Base-by-base conservation (phyloP, 768 basidiomycete genomes). In the Sutorius australiensis region DNA sequence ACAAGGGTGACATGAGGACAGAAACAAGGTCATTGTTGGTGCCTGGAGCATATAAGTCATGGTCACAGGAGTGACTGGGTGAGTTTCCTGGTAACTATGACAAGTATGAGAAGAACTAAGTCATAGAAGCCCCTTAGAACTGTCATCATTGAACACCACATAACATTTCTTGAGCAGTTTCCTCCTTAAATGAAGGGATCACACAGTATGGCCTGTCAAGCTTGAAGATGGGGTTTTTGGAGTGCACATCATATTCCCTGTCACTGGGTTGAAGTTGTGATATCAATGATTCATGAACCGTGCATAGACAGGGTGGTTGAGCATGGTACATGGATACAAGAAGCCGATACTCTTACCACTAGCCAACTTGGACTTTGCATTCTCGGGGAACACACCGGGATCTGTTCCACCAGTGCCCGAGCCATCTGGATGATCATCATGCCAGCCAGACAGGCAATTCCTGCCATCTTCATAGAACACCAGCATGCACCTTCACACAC, bases 381-480 rank as follows among this genome's bases (percentile, higher is more conserved):
- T 92, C 72, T 98, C 97, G 3, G 97, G 97, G 71, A 99, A 99
- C 12, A 93, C 83, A 3, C 92, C 93, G 5, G 97, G 50, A 99
- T 94, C 72, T 97, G 92, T 62, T 99, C 97, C 19, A 99, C 97
- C 30, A 98, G 80, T 53, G 94, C 87, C 34, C 97, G 84, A 13
- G 97, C 95, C 92, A 99, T 95, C 68, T 99, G 95, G 61, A 99
- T 99, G 74, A 99, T 98, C 7, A 83, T 91, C 17, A 97, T 94
- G 37, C 97, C 97, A 0, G 97, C 98, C 48, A 98, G 76, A 73
- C 97, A 99, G 12, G 97, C 98, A 57, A 99, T 98, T 7, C 97
- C 97, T 1, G 97, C 97, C 97, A 99, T 99, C 75, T 99, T 97
- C 97, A 99, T 98, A 28, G 95, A 98, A 69, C 98, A 94, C 97